Conservation (phyloP, 495 filamentous ascomycete species). For the Penicillium longicatenatum region DNA sequence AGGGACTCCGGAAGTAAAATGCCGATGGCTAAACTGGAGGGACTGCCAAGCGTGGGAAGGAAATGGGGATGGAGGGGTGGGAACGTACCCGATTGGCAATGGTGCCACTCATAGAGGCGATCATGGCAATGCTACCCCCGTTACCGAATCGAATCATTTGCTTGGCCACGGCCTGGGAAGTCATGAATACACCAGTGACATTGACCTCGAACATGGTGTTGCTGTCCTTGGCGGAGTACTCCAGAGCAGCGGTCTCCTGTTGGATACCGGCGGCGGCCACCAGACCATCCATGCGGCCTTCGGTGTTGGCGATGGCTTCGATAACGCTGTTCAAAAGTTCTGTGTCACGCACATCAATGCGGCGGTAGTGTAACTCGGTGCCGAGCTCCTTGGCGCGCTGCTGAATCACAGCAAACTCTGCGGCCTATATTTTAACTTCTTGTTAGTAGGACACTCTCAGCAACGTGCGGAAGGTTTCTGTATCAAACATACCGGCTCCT, state of each 20-base stretch:
- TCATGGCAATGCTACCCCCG: slow-evolving; percentile 70
- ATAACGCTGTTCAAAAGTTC: slow-evolving; percentile 66
- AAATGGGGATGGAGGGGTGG: slow-evolving; percentile 5
- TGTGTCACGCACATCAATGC: slow-evolving; percentile 83
- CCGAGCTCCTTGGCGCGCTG: slow-evolving; percentile 67
- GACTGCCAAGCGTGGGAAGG: not conserved
- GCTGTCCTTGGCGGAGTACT: slow-evolving; percentile 67
- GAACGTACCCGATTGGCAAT: slow-evolving; percentile 64
- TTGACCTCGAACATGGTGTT: slow-evolving; percentile 75
- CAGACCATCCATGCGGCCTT: slow-evolving; percentile 74
- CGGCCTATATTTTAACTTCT: slow-evolving; percentile 33
- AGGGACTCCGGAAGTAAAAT: not conserved
- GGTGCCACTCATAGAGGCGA: slow-evolving; percentile 73
- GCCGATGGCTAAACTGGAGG: not conserved
- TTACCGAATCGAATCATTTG: slow-evolving; percentile 76
- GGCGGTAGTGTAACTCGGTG: slow-evolving; percentile 74
- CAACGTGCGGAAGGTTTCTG: not conserved
- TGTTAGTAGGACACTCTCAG: slow-evolving; percentile 30
- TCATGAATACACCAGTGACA: slow-evolving; percentile 77
- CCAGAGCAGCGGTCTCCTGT: slow-evolving; percentile 67
- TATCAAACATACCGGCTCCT: slow-evolving; percentile 41
- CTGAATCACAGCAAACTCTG: slow-evolving; percentile 64
- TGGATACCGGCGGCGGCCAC: slow-evolving; percentile 79
- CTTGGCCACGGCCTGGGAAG: slow-evolving; percentile 67
- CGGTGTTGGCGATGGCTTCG: slow-evolving; percentile 64